Evolutionary conservation across 1,139 yeast species (phyloP).

Genomic region (Nakaseomyces nivariensis): DNA sequence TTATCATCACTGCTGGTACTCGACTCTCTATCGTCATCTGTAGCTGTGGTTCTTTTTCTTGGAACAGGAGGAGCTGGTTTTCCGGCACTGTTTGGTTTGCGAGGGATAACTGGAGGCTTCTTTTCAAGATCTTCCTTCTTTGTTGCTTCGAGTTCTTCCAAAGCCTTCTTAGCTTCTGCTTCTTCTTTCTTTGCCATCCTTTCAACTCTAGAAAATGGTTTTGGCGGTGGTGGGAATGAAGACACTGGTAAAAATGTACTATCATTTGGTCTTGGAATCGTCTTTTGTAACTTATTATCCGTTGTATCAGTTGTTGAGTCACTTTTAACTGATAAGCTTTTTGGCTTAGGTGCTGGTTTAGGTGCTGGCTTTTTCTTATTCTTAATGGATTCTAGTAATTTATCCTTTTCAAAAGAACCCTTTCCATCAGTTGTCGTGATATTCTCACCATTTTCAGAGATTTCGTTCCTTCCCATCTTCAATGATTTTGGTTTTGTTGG

Average conservation of each 20-base stretch:
- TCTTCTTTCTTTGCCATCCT: background rate
- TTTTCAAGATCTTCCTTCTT: background rate
- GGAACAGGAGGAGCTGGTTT: constrained; percentile 20
- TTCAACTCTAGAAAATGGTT: background rate
- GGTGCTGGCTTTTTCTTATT: constrained; percentile 16
- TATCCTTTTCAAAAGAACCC: background rate
- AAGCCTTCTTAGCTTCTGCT: background rate
- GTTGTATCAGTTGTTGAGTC: background rate
- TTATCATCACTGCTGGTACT: constrained; percentile 14
- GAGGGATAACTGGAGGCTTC: background rate
- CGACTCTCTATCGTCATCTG: constrained; percentile 6
- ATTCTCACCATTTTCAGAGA: background rate
- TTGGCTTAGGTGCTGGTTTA: constrained; percentile 22
- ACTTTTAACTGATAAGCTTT: constrained; percentile 6
- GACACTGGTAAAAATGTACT: background rate
- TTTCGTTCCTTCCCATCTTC: constrained; percentile 3
- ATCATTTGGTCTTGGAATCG: background rate
- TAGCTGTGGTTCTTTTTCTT: constrained; percentile 10
- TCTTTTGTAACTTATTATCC: background rate
- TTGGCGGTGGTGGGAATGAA: background rate
- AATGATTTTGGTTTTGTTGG: background rate
- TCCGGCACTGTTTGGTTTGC: constrained; percentile 7
- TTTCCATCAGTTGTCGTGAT: background rate
- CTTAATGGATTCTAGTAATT: constrained; percentile 1
- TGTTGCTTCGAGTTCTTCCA: background rate